These are phyloP conservation scores for Populus tomentosa DNA, from an alignment of 441 rosid species.

Conservation along the genomic window DNA sequence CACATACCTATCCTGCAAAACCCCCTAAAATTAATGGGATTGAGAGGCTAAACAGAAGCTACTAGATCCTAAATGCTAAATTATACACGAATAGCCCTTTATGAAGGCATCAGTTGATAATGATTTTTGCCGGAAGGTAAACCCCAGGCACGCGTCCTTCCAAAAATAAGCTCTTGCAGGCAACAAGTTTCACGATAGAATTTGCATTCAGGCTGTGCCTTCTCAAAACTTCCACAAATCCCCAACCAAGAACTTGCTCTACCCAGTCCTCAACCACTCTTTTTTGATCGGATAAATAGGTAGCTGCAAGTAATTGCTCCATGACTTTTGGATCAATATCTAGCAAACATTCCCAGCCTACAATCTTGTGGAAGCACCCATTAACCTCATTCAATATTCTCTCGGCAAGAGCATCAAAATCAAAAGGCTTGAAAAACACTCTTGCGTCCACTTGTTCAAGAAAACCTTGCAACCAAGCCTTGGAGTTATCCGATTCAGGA, in stretches of 20 bases:
- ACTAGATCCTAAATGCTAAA: constrained; percentile 19
- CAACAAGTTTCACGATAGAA: constrained; percentile 39
- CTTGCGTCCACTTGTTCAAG: constrained; percentile 44
- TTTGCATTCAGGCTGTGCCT: constrained; percentile 21
- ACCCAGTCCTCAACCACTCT: constrained; percentile 51
- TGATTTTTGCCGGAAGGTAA: constrained; percentile 49
- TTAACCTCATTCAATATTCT: constrained; percentile 35
- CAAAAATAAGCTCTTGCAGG: constrained; percentile 26
- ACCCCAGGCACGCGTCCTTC: constrained; percentile 38
- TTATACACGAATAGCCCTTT: constrained; percentile 15
- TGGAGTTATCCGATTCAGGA: constrained; percentile 35
- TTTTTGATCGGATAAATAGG: constrained; percentile 40
- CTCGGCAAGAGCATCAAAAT: constrained; percentile 60
- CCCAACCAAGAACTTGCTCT: constrained; percentile 39
- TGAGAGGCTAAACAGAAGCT: constrained; percentile 13
- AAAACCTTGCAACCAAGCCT: constrained; percentile 65
- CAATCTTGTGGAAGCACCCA: constrained; percentile 29
- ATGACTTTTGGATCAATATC: constrained; percentile 59
- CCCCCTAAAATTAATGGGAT: constrained; percentile 16
- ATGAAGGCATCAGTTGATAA: constrained; percentile 20
- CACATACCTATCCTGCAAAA: constrained; percentile 16
- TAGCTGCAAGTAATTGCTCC: constrained; percentile 50
- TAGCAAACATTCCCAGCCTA: constrained; percentile 38
- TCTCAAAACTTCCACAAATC: constrained; percentile 38
- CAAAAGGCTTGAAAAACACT: constrained; percentile 53